These are phyloP conservation scores for Rhazya stricta DNA, from an alignment of 257 asterid genomes.

Conservation along the genomic window DNA sequence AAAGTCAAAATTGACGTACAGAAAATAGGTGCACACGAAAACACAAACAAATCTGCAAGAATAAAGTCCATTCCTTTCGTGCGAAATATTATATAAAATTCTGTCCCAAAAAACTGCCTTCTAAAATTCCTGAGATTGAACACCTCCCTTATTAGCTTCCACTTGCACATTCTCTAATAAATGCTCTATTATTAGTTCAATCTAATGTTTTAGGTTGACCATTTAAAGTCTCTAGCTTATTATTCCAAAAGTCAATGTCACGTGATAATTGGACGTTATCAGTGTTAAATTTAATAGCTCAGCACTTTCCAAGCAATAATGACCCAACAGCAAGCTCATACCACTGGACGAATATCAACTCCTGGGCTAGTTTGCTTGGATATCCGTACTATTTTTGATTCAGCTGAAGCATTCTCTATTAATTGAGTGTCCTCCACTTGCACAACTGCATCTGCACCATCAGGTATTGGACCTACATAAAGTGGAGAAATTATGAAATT, in stretches of 20 bases:
- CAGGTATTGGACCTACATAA: slow-evolving; percentile 81
- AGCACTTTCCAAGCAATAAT: background rate
- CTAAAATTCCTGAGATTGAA: background rate
- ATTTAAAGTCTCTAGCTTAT: background rate
- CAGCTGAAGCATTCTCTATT: slow-evolving; percentile 38
- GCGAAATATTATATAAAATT: background rate
- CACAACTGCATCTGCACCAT: slow-evolving; percentile 92
- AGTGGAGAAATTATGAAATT: slow-evolving; percentile 1
- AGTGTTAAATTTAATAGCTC: background rate
- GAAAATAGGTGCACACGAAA: background rate
- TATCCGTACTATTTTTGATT: slow-evolving; percentile 52
- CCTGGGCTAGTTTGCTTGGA: slow-evolving; percentile 62
- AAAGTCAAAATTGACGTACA: background rate
- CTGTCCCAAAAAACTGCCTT: background rate
- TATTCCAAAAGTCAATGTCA: background rate
- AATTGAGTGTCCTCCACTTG: slow-evolving; percentile 79
- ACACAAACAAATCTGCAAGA: background rate
- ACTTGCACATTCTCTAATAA: background rate
- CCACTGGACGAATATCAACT: slow-evolving; percentile 88
- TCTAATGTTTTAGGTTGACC: too few relatives aligned
- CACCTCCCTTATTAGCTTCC: background rate
- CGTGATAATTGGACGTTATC: background rate
- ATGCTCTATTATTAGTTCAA: background rate
- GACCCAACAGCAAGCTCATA: slow-evolving; percentile 30
- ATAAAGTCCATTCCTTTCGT: background rate